These are phyloP conservation scores for Sporothrix phasma DNA, from an alignment of 2,329 filamentous ascomycete genomes.

Conservation along the genomic window DNA sequence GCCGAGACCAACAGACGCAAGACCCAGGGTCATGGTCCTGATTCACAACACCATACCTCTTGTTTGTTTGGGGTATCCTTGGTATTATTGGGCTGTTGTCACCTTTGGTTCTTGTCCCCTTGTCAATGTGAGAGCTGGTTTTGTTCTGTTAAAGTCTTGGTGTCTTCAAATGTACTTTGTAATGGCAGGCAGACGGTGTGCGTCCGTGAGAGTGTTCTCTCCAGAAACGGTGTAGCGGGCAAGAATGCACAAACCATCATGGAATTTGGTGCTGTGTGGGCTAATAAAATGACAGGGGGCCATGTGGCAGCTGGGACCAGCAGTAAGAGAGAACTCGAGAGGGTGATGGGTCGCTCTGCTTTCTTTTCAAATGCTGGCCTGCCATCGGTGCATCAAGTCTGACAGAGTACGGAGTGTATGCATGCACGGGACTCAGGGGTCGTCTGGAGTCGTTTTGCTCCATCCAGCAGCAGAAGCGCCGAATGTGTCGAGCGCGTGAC, in stretches of 20 bases:
- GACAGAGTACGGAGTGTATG: no score
- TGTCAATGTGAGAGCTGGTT: no score
- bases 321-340: not conserved
- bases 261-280: not conserved
- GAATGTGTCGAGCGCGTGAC: not conserved
- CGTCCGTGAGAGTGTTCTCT: not conserved
- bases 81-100: no score
- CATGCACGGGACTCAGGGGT: not conserved
- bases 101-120: not conserved
- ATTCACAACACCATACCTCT: not conserved
- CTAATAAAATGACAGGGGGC: not conserved
- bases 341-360: not conserved
- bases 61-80: constrained; percentile 2
- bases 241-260: not conserved
- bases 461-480: not conserved
- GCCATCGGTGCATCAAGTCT: not conserved
- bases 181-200: no score
- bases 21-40: constrained; percentile 10
- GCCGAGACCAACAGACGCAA: no score
- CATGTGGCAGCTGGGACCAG: not conserved
- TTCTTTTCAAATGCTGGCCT: not conserved
- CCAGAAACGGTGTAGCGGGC: not conserved
- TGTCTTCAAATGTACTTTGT: no score
- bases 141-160: no score
- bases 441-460: not conserved